A percentile compares a stretch with the other conserved stretches of the same genome.
phyloP scores from a whole-genome alignment of 2,329 filamentous ascomycete species.

The Nannizzia gypsea region DNA sequence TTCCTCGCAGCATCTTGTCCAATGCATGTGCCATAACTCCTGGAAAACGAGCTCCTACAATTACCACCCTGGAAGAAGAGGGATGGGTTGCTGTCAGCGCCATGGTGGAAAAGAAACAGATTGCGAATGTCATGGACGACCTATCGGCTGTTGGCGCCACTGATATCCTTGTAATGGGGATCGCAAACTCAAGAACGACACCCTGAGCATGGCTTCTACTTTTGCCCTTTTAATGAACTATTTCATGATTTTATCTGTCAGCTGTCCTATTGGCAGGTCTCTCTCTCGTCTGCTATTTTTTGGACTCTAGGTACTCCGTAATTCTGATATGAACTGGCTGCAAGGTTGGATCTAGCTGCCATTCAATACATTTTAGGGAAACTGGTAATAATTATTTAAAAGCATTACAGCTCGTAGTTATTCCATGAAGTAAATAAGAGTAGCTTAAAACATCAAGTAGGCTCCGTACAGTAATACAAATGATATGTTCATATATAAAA shows the following conservation, averaged over 20 bases:
- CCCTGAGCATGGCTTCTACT: conserved; percentile 15
- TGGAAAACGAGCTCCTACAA: conserved; percentile 82
- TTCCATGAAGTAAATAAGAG: too few species aligned
- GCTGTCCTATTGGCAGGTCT: neutral
- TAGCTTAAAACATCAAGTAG: neutral
- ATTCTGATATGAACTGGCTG: too few species aligned
- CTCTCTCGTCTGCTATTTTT: too few species aligned
- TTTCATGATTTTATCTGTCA: neutral
- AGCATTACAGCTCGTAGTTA: too few species aligned
- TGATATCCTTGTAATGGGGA: conserved; percentile 75
- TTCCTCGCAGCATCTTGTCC: conserved; percentile 57
- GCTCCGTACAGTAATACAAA: neutral
- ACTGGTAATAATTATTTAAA: too few species aligned
- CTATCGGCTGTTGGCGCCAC: conserved; percentile 63
- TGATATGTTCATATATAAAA: neutral
- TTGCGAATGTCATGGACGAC: conserved; percentile 79
- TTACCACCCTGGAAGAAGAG: conserved; percentile 77
- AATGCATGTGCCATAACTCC: conserved; percentile 69
- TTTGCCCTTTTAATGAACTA: neutral
- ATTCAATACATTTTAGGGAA: too few species aligned
- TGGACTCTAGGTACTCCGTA: too few species aligned
- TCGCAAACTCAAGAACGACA: conserved; percentile 60
- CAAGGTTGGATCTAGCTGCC: too few species aligned
- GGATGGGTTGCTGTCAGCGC: conserved; percentile 89
- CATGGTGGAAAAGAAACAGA: conserved; percentile 83